These are phyloP conservation scores for Lichtheimia ornata DNA, from an alignment of 371 early-diverging fungal species.

Conservation along the genomic window DNA sequence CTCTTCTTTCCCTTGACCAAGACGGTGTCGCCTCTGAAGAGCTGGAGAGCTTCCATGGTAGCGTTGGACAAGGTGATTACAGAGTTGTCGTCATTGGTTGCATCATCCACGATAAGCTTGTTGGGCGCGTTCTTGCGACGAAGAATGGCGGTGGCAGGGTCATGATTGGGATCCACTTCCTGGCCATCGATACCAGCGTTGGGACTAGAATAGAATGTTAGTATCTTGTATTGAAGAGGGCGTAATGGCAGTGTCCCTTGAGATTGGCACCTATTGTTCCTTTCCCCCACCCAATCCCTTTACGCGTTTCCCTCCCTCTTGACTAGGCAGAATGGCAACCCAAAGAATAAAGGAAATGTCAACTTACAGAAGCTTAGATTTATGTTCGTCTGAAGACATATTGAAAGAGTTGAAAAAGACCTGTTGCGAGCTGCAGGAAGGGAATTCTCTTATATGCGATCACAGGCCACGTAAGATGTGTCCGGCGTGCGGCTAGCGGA, in stretches of 20 bases:
- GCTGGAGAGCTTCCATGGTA: constrained; percentile 90
- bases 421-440: constrained; percentile 7
- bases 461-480: no score
- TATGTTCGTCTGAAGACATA: constrained; percentile 24
- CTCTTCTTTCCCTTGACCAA: constrained; percentile 98
- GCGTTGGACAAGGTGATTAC: constrained; percentile 87
- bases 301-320: not conserved
- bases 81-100: constrained; percentile 96
- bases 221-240: not conserved
- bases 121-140: constrained; percentile 95
- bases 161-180: constrained; percentile 65
- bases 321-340: not conserved
- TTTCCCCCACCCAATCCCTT: not conserved
- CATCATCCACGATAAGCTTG: constrained; percentile 97
- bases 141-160: constrained; percentile 92
- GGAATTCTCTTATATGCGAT: constrained; percentile 6
- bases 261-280: not conserved
- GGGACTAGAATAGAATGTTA: constrained; percentile 24
- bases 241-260: not conserved
- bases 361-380: constrained; percentile 25
- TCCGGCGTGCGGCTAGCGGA: no score
- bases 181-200: constrained; percentile 47
- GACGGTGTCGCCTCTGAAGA: constrained; percentile 96
- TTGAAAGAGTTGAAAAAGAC: constrained; percentile 8
- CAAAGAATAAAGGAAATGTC: not conserved